phyloP scores from a whole-genome alignment of 371 early-diverging fungal species.

The Mortierella sp. region DNA sequence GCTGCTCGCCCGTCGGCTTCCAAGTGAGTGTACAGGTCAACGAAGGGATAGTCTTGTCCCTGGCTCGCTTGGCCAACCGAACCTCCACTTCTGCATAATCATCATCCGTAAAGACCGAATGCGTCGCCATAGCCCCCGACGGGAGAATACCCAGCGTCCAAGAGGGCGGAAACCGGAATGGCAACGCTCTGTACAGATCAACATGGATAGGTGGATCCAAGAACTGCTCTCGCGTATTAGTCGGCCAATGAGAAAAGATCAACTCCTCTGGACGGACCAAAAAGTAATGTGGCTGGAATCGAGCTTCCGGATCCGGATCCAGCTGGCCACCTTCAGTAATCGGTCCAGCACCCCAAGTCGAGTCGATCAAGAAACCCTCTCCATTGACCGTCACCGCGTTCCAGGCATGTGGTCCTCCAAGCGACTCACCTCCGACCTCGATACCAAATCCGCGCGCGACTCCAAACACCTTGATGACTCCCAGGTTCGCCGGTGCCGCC shows the following conservation, averaged over 20 bases:
- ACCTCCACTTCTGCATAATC: slow-evolving; percentile 37
- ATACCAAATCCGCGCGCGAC: slow-evolving; percentile 33
- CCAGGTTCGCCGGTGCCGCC: slow-evolving; percentile 22
- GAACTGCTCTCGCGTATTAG: slow-evolving; percentile 20
- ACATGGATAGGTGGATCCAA: slow-evolving; percentile 40
- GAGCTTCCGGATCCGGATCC: not conserved
- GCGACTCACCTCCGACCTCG: slow-evolving; percentile 17
- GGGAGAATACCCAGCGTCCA: slow-evolving; percentile 31
- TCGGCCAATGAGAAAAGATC: slow-evolving; percentile 44
- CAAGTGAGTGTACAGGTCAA: slow-evolving; percentile 6
- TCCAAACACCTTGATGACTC: slow-evolving; percentile 20
- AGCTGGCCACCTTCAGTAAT: not conserved
- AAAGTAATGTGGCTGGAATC: slow-evolving; percentile 29
- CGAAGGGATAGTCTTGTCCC: not conserved
- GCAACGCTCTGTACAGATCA: slow-evolving; percentile 25
- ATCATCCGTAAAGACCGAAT: slow-evolving; percentile 25
- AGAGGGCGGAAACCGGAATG: not conserved
- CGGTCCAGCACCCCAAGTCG: slow-evolving; percentile 35
- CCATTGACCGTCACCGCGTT: slow-evolving; percentile 36
- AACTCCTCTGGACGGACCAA: slow-evolving; percentile 34
- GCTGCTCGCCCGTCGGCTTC: slow-evolving; percentile 10
- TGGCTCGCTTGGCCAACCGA: slow-evolving; percentile 14
- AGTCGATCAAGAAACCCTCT: slow-evolving; percentile 34
- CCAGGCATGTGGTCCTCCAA: slow-evolving; percentile 47
- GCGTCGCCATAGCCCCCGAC: not conserved